Percentiles rank a stretch among this genome's conserved stretches.
Conservation (phyloP, 2,329 filamentous ascomycete species). For the Pestalotiopsis sp. region DNA sequence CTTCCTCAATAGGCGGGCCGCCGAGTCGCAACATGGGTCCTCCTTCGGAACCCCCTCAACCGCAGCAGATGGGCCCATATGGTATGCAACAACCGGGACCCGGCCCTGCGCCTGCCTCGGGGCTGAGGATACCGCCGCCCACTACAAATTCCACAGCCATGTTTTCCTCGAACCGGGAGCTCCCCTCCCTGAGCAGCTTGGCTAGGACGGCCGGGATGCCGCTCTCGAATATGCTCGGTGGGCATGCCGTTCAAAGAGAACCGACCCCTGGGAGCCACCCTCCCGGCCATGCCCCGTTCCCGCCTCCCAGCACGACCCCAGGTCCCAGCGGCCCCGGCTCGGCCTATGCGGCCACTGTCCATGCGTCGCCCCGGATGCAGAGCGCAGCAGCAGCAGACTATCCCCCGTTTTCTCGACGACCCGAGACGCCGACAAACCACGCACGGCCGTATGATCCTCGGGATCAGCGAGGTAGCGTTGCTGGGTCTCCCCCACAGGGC, state of each 20-base stretch:
- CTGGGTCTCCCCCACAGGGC: conserved; percentile 48
- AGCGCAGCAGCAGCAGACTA: conserved; percentile 56
- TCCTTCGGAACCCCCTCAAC: conserved; percentile 31
- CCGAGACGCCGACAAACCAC: conserved; percentile 72
- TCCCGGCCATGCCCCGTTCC: conserved; percentile 40
- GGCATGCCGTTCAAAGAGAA: conserved; percentile 44
- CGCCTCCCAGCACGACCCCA: conserved; percentile 40
- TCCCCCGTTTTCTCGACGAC: conserved; percentile 58
- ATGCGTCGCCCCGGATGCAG: conserved; percentile 60
- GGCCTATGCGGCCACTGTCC: conserved; percentile 50
- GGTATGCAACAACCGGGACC: conserved; percentile 16
- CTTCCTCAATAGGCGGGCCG: conserved; percentile 31
- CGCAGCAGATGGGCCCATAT: conserved; percentile 33
- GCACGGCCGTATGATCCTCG: conserved; percentile 55
- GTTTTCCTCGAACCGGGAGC: conserved; percentile 33
- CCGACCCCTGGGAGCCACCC: conserved; percentile 36
- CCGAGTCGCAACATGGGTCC: conserved; percentile 31
- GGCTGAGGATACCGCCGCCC: conserved; percentile 29
- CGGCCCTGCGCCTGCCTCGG: conserved; percentile 22
- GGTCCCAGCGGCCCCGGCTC: conserved; percentile 45
- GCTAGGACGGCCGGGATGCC: conserved; percentile 58
- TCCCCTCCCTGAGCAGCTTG: conserved; percentile 39
- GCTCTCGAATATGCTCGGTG: conserved; percentile 62
- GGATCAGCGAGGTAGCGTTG: conserved; percentile 44
- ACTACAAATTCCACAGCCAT: conserved; percentile 32